Evolutionary conservation across 2,329 filamentous ascomycete genomes (phyloP).

Genomic region (Xylariaceae sp.): DNA sequence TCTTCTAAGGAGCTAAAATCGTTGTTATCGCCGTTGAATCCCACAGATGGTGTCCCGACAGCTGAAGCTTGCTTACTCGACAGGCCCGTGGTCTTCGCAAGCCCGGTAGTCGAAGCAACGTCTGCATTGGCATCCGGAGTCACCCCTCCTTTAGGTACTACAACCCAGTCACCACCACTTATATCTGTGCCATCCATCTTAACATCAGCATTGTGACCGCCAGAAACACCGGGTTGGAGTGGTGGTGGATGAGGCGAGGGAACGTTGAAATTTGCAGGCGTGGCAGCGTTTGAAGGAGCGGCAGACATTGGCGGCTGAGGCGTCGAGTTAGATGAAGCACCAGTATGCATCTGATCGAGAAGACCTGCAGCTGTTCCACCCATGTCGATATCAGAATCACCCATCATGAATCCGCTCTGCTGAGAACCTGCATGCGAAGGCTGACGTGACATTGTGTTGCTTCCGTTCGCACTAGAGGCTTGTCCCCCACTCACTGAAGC

Average conservation of each 20-base stretch:
- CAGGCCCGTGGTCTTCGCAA: conserved; percentile 29
- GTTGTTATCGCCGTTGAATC: conserved; percentile 58
- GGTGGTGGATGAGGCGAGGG: conserved; percentile 52
- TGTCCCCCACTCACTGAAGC: conserved; percentile 30
- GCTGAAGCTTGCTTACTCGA: conserved; percentile 50
- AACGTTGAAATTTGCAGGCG: conserved; percentile 57
- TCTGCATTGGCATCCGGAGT: conserved; percentile 47
- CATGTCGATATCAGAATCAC: conserved; percentile 70
- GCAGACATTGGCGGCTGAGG: conserved; percentile 66
- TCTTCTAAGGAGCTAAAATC: conserved; percentile 71
- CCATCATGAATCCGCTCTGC: conserved; percentile 60
- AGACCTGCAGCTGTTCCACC: conserved; percentile 67
- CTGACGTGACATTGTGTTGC: conserved; percentile 55
- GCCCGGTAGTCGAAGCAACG: conserved; percentile 31
- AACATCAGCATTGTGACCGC: conserved; percentile 44
- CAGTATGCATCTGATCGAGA: conserved; percentile 73
- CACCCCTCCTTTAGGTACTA: conserved; percentile 69
- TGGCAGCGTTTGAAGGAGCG: conserved; percentile 62
- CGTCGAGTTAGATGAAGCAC: conserved; percentile 65
- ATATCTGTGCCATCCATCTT: conserved; percentile 65
- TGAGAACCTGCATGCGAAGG: conserved; percentile 63
- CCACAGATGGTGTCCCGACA: conserved; percentile 54
- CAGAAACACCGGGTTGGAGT: conserved; percentile 18
- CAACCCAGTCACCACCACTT: conserved; percentile 74
- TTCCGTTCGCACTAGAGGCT: conserved; percentile 32